Conservation (phyloP, 2,329 filamentous ascomycete genomes). For the Monosporascus sp. region DNA sequence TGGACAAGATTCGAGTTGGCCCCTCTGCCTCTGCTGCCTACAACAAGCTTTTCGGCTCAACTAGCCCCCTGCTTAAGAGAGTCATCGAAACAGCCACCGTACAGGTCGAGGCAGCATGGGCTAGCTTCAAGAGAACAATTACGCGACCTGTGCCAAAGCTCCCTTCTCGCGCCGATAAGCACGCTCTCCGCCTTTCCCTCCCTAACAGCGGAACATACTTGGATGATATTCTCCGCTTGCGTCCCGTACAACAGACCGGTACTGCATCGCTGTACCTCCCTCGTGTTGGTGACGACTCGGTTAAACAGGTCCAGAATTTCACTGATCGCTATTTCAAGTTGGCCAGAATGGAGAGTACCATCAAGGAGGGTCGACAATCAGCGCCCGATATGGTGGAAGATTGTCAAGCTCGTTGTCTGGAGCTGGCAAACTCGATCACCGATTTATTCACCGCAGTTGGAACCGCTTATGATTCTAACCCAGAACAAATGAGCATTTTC, state of each 20-base stretch:
- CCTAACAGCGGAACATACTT: constrained; percentile 34
- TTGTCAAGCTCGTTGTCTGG: constrained; percentile 6
- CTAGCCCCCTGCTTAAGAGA: constrained; percentile 23
- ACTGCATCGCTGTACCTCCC: constrained; percentile 11
- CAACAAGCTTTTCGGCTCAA: constrained; percentile 21
- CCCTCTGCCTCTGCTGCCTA: neutral
- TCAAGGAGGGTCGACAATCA: neutral
- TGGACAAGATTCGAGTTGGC: constrained; percentile 22
- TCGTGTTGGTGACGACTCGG: constrained; percentile 11
- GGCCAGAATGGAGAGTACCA: constrained; percentile 8
- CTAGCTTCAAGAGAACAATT: constrained; percentile 30
- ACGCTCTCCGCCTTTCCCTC: constrained; percentile 31
- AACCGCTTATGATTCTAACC: constrained; percentile 34
- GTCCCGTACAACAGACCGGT: neutral
- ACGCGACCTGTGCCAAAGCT: constrained; percentile 36
- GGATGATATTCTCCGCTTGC: constrained; percentile 6
- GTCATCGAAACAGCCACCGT: constrained; percentile 23
- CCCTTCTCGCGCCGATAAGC: neutral
- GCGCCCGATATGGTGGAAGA: neutral
- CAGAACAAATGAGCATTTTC: constrained; percentile 45
- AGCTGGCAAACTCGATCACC: constrained; percentile 27
- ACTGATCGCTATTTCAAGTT: constrained; percentile 13
- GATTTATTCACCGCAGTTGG: constrained; percentile 28
- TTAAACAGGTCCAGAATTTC: constrained; percentile 18
- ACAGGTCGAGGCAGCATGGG: constrained; percentile 32